Evolutionary conservation across 768 basidiomycete genomes (phyloP).

Genomic region (Mycena haematopus): DNA sequence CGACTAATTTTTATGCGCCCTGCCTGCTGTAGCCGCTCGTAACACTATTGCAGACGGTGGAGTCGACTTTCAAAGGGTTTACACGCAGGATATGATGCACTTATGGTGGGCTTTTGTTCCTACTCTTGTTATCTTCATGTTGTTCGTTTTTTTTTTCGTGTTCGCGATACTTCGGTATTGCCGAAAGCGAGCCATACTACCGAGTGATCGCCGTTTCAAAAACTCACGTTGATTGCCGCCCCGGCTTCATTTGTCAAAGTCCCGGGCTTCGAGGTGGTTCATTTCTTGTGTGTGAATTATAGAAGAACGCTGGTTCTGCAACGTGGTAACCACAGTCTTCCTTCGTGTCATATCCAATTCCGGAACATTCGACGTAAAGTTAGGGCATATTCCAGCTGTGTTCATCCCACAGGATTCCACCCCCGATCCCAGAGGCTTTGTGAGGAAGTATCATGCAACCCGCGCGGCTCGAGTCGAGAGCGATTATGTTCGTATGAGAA

Average conservation of each 20-base stretch:
- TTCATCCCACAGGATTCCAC: too few relatives aligned
- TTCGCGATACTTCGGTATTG: not conserved
- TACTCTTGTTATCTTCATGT: not conserved
- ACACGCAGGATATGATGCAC: not conserved
- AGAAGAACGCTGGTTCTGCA: not conserved
- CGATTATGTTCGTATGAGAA: too few relatives aligned
- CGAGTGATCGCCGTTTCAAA: not conserved
- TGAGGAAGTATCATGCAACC: too few relatives aligned
- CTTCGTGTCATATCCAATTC: constrained; percentile 19
- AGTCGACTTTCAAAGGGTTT: not conserved
- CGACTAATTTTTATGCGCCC: constrained; percentile 1
- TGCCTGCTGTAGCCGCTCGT: not conserved
- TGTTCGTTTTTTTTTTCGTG: not conserved
- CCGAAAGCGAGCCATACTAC: not conserved
- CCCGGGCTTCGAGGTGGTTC: not conserved
- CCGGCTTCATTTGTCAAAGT: not conserved
- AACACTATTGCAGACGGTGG: not conserved
- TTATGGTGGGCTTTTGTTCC: not conserved
- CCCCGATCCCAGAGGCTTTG: too few relatives aligned
- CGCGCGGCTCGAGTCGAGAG: too few relatives aligned
- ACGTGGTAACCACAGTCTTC: constrained; percentile 16
- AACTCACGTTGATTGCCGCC: not conserved
- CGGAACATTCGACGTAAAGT: too few relatives aligned
- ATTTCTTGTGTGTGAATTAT: constrained; percentile 13
- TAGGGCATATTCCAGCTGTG: too few relatives aligned